These are phyloP conservation scores for Geranomyces variabilis DNA, from an alignment of 192 early-diverging fungal genomes.

Conservation along the genomic window DNA sequence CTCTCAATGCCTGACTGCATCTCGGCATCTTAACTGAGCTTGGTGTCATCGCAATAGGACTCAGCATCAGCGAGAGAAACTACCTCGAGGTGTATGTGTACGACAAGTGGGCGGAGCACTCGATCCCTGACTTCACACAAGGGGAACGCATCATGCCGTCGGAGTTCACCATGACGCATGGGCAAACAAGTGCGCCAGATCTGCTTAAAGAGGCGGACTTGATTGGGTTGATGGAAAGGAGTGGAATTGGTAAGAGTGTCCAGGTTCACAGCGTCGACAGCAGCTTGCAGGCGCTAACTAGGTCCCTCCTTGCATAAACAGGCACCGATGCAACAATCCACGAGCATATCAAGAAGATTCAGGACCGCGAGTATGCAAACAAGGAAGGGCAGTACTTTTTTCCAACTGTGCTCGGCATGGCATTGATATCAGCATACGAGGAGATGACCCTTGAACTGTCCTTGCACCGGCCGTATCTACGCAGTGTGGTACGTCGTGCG, in stretches of 20 bases:
- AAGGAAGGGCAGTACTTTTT: constrained; percentile 58
- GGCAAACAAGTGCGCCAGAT: constrained; percentile 71
- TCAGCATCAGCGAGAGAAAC: constrained; percentile 80
- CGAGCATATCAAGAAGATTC: constrained; percentile 93
- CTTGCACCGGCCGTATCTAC: constrained; percentile 85
- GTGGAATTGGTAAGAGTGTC: constrained; percentile 77
- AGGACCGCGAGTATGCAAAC: constrained; percentile 82
- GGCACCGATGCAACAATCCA: constrained; percentile 97
- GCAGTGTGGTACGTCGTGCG: constrained; percentile 62
- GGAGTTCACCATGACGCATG: constrained; percentile 65
- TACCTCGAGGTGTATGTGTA: constrained; percentile 93
- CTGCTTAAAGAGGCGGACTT: constrained; percentile 85
- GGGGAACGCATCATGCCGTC: constrained; percentile 74
- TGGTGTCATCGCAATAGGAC: constrained; percentile 47
- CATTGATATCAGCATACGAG: constrained; percentile 84
- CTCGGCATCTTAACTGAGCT: not conserved
- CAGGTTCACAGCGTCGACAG: not conserved
- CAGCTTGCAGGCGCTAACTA: not conserved
- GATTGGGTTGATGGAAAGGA: constrained; percentile 88
- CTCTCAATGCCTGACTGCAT: not conserved
- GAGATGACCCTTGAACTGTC: constrained; percentile 83
- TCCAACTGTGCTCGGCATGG: constrained; percentile 87
- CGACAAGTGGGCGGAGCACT: constrained; percentile 81
- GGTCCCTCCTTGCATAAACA: constrained; percentile 28
- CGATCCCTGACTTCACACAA: constrained; percentile 71